Percentiles rank a stretch among this genome's conserved stretches.
phyloP scores from a whole-genome alignment of 805 yeast genomes.

The Saturnispora ahearnii region DNA sequence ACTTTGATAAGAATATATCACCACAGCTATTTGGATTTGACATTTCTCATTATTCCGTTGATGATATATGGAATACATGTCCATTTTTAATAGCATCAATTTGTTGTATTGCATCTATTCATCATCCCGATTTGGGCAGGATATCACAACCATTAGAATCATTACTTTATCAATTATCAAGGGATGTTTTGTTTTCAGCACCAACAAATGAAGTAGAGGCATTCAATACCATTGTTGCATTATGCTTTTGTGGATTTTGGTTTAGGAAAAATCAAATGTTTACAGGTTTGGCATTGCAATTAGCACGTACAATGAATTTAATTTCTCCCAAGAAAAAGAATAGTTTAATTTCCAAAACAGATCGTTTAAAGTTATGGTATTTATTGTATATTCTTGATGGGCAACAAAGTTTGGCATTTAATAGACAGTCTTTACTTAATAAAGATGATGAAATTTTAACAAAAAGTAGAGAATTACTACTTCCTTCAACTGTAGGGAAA shows the following conservation, averaged over 20 bases:
- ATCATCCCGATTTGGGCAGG: conserved; percentile 35
- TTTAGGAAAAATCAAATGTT: conserved; percentile 55
- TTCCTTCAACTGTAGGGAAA: conserved; percentile 8
- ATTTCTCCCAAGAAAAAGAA: conserved; percentile 22
- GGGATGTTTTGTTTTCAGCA: conserved; percentile 27
- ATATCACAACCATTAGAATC: conserved; percentile 22
- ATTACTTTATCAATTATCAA: conserved; percentile 24
- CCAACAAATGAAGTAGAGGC: conserved; percentile 38
- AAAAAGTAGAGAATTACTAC: conserved; percentile 34
- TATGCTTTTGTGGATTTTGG: conserved; percentile 63
- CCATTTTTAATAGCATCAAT: conserved; percentile 53
- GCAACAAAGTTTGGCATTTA: conserved; percentile 54
- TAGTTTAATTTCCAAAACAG: conserved; percentile 21
- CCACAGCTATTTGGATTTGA: conserved; percentile 63
- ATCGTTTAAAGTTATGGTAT: conserved; percentile 56
- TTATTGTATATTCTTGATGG: conserved; percentile 58
- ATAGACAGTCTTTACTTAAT: conserved; percentile 48
- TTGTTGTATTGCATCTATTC: conserved; percentile 53
- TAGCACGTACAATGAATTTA: conserved; percentile 47
- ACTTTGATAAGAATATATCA: conserved; percentile 46
- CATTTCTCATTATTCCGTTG: conserved; percentile 40
- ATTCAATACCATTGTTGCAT: conserved; percentile 52
- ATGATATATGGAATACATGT: conserved; percentile 43
- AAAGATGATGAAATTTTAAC: conserved; percentile 35
- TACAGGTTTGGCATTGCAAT: conserved; percentile 58